phyloP scores from a whole-genome alignment of 257 asterid genomes.

The Gentiana straminea region DNA sequence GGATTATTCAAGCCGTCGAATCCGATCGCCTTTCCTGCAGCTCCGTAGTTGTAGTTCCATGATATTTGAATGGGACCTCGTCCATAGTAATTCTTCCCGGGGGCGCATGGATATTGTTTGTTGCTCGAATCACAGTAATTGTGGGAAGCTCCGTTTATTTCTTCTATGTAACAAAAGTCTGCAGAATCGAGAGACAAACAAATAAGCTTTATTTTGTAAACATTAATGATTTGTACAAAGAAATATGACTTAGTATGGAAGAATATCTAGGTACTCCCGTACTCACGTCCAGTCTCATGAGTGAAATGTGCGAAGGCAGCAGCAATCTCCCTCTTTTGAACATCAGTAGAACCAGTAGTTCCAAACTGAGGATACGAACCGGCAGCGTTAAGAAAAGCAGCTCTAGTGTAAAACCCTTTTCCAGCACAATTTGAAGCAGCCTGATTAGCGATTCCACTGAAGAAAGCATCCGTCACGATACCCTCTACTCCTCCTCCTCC shows the following conservation, averaged over 20 bases:
- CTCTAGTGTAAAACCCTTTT: slow-evolving; percentile 9
- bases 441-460: slow-evolving; percentile 6
- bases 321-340: slow-evolving; percentile 7
- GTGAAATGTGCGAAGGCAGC: slow-evolving; percentile 11
- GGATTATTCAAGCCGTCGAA: background rate
- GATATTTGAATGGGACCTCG: slow-evolving; percentile 2
- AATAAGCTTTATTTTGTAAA: no score
- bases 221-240: no score
- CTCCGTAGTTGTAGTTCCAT: slow-evolving; percentile 4
- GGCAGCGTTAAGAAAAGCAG: background rate
- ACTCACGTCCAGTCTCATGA: slow-evolving; percentile 13
- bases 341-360: slow-evolving; percentile 3
- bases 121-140: background rate
- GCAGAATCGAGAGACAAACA: background rate
- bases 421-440: slow-evolving; percentile 11
- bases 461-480: slow-evolving; percentile 12
- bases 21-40: background rate
- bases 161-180: background rate
- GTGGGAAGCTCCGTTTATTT: background rate
- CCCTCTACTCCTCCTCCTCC: background rate
- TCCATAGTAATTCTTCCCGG: background rate
- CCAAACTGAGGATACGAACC: slow-evolving; percentile 3
- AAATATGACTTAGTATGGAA: background rate
- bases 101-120: background rate
- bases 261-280: background rate